Percentiles rank a stretch among this genome's conserved stretches.
Conservation (phyloP, 2,329 filamentous ascomycete genomes). For the Celoporthe dispersa region DNA sequence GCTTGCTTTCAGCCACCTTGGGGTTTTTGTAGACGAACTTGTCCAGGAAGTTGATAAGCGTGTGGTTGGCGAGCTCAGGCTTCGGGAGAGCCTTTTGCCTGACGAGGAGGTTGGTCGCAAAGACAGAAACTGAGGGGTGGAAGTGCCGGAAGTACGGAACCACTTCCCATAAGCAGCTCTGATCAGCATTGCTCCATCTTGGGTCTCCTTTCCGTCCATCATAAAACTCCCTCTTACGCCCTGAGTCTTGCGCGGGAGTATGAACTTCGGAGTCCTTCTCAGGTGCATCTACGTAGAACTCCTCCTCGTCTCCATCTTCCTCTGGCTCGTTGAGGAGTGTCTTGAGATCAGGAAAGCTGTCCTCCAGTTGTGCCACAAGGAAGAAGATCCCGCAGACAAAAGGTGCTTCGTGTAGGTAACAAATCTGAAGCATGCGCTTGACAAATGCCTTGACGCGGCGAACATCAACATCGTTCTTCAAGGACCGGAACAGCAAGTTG, state of each 20-base stretch:
- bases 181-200: slow-evolving; percentile 89
- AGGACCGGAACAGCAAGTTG: slow-evolving; percentile 84
- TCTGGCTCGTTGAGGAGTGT: slow-evolving; percentile 82
- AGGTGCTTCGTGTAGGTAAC: slow-evolving; percentile 86
- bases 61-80: slow-evolving; percentile 87
- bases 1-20: slow-evolving; percentile 69
- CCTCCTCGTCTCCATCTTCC: slow-evolving; percentile 74
- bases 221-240: slow-evolving; percentile 54
- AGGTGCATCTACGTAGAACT: slow-evolving; percentile 50
- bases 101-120: slow-evolving; percentile 72
- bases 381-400: slow-evolving; percentile 95
- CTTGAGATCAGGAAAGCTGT: slow-evolving; percentile 78
- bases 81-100: slow-evolving; percentile 78
- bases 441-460: slow-evolving; percentile 95
- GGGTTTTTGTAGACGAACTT: slow-evolving; percentile 98
- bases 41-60: slow-evolving; percentile 92
- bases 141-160: slow-evolving; percentile 80
- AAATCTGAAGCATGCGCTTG: slow-evolving; percentile 87
- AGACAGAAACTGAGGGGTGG: slow-evolving; percentile 89
- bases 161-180: slow-evolving; percentile 91
- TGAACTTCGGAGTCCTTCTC: slow-evolving; percentile 63
- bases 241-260: slow-evolving; percentile 35
- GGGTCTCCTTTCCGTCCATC: slow-evolving; percentile 92
- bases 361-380: slow-evolving; percentile 79
- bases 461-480: slow-evolving; percentile 89